Evolutionary conservation across 1,284 basidiomycete genomes (phyloP), one percentile per base, ranked within the genome.

Genomic region (Rhodofomes roseus): DNA sequence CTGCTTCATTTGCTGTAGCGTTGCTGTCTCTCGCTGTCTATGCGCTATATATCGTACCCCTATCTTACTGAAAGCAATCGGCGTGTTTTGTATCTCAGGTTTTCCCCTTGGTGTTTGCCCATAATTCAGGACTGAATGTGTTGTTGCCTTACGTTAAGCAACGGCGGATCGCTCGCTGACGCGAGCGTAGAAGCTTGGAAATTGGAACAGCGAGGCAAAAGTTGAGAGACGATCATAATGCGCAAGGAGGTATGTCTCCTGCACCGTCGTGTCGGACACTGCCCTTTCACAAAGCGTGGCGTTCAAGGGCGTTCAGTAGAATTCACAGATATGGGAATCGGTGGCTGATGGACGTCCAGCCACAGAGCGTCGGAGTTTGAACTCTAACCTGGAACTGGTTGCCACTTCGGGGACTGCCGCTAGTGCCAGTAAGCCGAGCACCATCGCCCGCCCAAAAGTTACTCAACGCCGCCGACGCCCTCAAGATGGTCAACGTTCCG

Each of bases 401-500:
- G 63, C 66, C 67, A 62, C 61, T 63, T 69, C 68, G 67, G 71
- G 62, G 56, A 60, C 58, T 61, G 55, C 67, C 67, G 66, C 55
- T 23, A 20, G 22, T n/a, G 29, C 12, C 61, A 60, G 58, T 55
- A 62, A 62, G 40, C 60, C 62, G 61, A 60, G 27, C 58, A 56
- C 48, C 63, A 64, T 64, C 60, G 65, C 63, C 60, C 65, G 63
- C 65, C 6, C 66, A 63, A 66, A 69, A 62, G 60, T 57, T 58
- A 66, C 64, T 63, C 65, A 68, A 65, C 67, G 64, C 61, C 67
- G 68, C 63, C 69, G 65, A 69, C 67, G 66, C 64, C 56, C 54
- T 62, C 79, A 84, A 85, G 75, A 92, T 94, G 92, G 92, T 95
- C 79, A 95, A 95, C 84, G 87, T 94, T 70, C 92, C 92, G 73